Evolutionary conservation across 2,329 filamentous ascomycete species (phyloP).

Genomic region (Sporothrix inflata): DNA sequence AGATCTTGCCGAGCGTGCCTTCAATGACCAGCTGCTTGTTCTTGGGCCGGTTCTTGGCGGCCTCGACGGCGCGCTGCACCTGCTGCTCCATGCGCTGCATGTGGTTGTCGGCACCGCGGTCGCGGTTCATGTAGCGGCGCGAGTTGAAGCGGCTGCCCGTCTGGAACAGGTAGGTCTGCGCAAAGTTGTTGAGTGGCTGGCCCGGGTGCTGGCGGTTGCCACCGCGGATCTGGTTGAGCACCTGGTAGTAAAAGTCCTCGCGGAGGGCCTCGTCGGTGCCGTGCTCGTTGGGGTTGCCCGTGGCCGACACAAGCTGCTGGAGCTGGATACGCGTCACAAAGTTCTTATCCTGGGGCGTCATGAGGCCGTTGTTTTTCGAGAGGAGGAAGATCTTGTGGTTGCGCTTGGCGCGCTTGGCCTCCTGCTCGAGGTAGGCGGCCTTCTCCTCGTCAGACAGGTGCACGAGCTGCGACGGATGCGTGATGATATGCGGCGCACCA

Average conservation of each 20-base stretch:
- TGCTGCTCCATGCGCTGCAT: slow-evolving; percentile 99
- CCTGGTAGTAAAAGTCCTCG: slow-evolving; percentile 99
- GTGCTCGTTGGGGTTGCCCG: slow-evolving; percentile 80
- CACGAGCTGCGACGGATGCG: slow-evolving; percentile 73
- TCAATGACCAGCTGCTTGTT: slow-evolving; percentile 97
- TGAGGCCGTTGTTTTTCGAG: slow-evolving; percentile 92
- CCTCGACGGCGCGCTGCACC: slow-evolving; percentile 94
- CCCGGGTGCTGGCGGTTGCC: slow-evolving; percentile 88
- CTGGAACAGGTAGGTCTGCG: slow-evolving; percentile 96
- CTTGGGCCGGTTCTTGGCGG: slow-evolving; percentile 96
- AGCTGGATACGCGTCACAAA: slow-evolving; percentile 98
- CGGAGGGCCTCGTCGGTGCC: slow-evolving; percentile 78
- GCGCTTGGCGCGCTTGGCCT: slow-evolving; percentile 91
- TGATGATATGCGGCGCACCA: slow-evolving; percentile 50
- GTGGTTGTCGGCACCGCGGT: slow-evolving; percentile 89
- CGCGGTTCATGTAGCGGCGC: slow-evolving; percentile 65
- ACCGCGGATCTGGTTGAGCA: slow-evolving; percentile 91
- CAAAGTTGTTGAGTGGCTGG: slow-evolving; percentile 93
- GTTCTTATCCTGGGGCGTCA: slow-evolving; percentile 99
- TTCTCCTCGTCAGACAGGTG: slow-evolving; percentile 84
- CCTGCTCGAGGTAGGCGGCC: slow-evolving; percentile 80
- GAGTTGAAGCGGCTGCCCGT: slow-evolving; percentile 82
- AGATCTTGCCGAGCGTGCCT: slow-evolving; percentile 95
- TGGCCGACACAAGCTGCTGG: slow-evolving; percentile 91
- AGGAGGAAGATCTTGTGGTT: slow-evolving; percentile 97